phyloP scores from a whole-genome alignment of 768 basidiomycete species.

The Russula earlei region DNA sequence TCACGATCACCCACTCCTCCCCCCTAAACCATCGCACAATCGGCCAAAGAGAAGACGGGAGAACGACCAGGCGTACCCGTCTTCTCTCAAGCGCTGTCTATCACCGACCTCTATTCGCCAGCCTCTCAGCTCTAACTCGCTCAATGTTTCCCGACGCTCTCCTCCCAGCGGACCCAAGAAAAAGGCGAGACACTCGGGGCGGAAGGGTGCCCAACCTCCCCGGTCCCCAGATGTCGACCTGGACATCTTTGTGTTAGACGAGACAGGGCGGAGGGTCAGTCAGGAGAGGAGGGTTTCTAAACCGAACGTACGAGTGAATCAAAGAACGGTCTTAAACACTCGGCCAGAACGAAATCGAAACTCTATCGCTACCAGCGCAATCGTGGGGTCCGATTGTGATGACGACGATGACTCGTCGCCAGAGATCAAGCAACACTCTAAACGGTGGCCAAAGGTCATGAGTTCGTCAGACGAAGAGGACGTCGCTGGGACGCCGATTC shows the following conservation, averaged over 20 bases:
- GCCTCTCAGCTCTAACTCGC: conserved; percentile 33
- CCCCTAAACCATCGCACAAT: conserved; percentile 12
- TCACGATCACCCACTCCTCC: conserved; percentile 1
- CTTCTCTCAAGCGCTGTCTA: not conserved
- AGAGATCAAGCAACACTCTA: conserved; percentile 15
- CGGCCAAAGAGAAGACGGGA: conserved; percentile 15
- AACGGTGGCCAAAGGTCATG: conserved; percentile 24
- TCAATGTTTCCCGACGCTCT: conserved; percentile 32
- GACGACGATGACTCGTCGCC: conserved; percentile 21
- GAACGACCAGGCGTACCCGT: conserved; percentile 2
- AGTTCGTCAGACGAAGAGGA: conserved; percentile 45
- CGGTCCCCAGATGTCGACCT: conserved; percentile 44
- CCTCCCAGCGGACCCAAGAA: conserved; percentile 23
- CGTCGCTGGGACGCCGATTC: not conserved
- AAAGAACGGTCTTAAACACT: not conserved
- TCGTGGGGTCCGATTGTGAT: conserved; percentile 16
- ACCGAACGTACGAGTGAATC: conserved; percentile 33
- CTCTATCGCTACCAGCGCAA: not conserved
- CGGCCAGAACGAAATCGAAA: no score
- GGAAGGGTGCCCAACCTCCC: conserved; percentile 26
- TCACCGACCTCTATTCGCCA: conserved; percentile 24
- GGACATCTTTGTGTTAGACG: conserved; percentile 61
- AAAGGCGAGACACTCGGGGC: conserved; percentile 7
- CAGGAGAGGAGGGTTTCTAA: conserved; percentile 53
- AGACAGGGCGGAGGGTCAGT: conserved; percentile 44